Base-by-base conservation (phyloP, 73 alveolate genomes). In the Effrenium voratum region DNA sequence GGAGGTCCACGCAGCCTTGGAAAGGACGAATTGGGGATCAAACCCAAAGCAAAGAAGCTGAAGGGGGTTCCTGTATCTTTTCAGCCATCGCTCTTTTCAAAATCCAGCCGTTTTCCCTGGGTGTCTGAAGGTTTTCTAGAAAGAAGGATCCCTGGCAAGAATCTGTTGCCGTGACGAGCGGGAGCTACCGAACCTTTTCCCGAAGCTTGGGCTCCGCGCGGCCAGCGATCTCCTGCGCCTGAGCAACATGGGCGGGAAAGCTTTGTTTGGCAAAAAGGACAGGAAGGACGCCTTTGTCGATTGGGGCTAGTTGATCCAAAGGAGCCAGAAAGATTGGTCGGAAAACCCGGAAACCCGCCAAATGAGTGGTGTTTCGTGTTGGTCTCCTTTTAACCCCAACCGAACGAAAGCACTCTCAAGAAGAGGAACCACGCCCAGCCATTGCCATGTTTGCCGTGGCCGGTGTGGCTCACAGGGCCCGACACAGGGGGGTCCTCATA, bases 1-100 rank as follows among this genome's bases (percentile, higher is more conserved):
- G 86, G 86, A 75, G 86, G 36, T 75, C 86, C 22, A 57, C 86
- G 43, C 86, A 75, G 5, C 86, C 59, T 75, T 34, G n/a, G n/a
- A n/a, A n/a, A n/a, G n/a, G n/a, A n/a, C 3, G n/a, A 22, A 57
- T 22, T 0, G 16, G 72, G 3, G 72, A 57, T 22, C 16, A 2
- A 57, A 22, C 16, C 72, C 3, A 57, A 57, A 57, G 28, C 72
- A 57, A 30, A 57, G 28, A 57, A 57, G 28, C 16, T 22, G n/a
- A 57, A 30, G 16, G 16, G 26, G 49, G 34, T 16, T 28, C 5
- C 45, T 34, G 32, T 4, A 0, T 34, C 50, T 72, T 38, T 22
- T 6, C 83, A 72, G 38, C 5, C 15, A 34, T 34, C 46, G 28
- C 38, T 72, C 83, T 15, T 19, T 6, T 49, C 26, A 66, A 13